Evolutionary conservation across 345 rosid species (phyloP), one percentile per base, ranked within the genome.

Genomic region (Moringa oleifera): DNA sequence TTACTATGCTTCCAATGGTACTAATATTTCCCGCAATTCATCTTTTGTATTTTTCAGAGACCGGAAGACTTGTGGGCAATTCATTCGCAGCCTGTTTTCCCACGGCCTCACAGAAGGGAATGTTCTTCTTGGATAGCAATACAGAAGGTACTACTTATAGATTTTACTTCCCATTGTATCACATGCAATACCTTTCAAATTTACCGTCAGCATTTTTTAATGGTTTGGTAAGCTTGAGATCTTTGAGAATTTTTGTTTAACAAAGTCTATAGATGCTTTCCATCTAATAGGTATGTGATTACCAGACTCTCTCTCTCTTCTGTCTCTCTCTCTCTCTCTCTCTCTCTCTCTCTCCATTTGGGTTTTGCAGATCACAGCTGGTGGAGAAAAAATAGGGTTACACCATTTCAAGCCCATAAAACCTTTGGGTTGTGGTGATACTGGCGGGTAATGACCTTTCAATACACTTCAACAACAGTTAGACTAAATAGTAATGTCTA

Each of bases 361-460:
- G 46, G 61, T 12, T 62, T 68, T 62, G 23, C 61, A 94, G 99
- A 81, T 94, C 76, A 85, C 87, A 69, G 83, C 84, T 6, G 45
- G 50, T 13, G 96, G 89, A 61, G 97, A 79, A 72, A 80, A 68
- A 66, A 82, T 90, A 59, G 92, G 96, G 36, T 73, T 94, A 22
- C 83, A 81, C 64, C 95, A 94, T 82, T 94, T 94, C 76, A 88
- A 83, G 78, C 99, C 99, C 47, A 73, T 90, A 70, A 94, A 78
- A 78, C 99, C 99, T 3, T 68, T 94, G 69, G 99, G 99, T 17
- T 86, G 92, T 47, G 99, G 99, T 64, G 99, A 94, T 75, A 88
- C 99, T 63, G 97, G 99, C 77, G 90, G 99, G 99, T 94, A 81
- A 54, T 20, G 21, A 24, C 18, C 18, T 68, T 55, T 46, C 17